Conservation (phyloP, 306 rosid genomes). For the Prunus davidiana region DNA sequence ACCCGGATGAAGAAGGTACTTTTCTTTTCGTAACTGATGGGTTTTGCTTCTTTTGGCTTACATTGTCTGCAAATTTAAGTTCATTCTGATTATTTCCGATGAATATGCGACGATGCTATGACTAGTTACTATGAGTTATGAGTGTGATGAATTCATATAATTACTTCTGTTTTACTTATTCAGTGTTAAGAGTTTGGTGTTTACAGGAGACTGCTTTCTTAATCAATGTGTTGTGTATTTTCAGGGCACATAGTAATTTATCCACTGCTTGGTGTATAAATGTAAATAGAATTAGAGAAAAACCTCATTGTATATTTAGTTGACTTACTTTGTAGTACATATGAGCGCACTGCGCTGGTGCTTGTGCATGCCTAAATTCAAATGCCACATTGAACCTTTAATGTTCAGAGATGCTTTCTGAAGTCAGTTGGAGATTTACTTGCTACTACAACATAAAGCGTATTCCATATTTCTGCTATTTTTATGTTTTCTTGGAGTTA, state of each 20-base stretch:
- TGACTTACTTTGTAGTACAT: neutral
- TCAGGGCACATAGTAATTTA: neutral
- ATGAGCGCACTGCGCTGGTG: neutral
- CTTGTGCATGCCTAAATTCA: neutral
- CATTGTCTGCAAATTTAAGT: neutral
- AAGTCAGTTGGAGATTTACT: neutral
- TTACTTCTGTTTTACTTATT: neutral
- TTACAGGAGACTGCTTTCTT: neutral
- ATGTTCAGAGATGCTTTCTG: neutral
- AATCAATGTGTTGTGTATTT: neutral
- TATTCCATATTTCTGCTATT: neutral
- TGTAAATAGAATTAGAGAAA: neutral
- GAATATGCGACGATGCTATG: neutral
- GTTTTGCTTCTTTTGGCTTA: neutral
- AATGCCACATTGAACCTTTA: neutral
- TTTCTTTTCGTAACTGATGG: neutral
- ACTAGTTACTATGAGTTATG: neutral
- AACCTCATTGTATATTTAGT: neutral
- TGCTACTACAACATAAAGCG: neutral
- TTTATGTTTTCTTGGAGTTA: neutral
- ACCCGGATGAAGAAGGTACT: conserved; percentile 88
- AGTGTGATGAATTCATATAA: neutral
- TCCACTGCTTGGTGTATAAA: neutral
- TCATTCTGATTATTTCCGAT: neutral
- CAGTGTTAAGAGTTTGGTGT: neutral